Evolutionary conservation across 495 filamentous ascomycete genomes (phyloP), one percentile per base, ranked within the genome.

Genomic region (Xylaria intraflava): DNA sequence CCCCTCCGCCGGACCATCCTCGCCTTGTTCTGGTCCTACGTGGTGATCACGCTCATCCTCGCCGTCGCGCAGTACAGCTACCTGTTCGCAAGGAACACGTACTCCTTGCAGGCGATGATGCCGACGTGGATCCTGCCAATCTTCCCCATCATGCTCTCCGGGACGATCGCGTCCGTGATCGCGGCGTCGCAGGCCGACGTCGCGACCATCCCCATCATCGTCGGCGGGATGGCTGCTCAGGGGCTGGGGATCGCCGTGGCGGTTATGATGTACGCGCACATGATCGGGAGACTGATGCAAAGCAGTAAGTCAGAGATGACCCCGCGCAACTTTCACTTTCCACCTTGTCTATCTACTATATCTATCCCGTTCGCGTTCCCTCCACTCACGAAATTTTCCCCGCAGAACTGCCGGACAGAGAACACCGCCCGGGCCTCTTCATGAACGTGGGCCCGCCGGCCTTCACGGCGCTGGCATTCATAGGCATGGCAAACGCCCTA

Each of bases 371-470:
- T 39, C 12, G 9, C 22, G 11, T 41, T 9, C 17, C 1, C 10
- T 24, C 2, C 10, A 23, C 36, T 55, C 7, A 35, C 31, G 14
- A 6, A 47, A 54, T 41, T 1, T 14, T 23, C 14, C 9, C 3
- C n/a, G 5, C 20, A 66, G 63, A 78, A 3, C 68, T 82, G 16
- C 80, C 78, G 0, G 56, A 62, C 50, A 80, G 46, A 38, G 67
- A 59, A 67, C 78, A 58, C 68, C 60, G 83, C 51, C 78, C 81
- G 1, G 83, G 80, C 4, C 84, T 89, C 74, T 87, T 87, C 69
- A 87, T 89, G 59, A 82, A 82, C 27, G 84, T 88, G 3, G 85
- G 81, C 1, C 83, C 83, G 6, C 75, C 85, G 0, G 76, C 80
- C 3, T 90, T 88, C 70, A 88, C 85, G 2, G 80, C 78, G 3